phyloP scores from a whole-genome alignment of 1,284 basidiomycete genomes.

The Naganishia sp. region DNA sequence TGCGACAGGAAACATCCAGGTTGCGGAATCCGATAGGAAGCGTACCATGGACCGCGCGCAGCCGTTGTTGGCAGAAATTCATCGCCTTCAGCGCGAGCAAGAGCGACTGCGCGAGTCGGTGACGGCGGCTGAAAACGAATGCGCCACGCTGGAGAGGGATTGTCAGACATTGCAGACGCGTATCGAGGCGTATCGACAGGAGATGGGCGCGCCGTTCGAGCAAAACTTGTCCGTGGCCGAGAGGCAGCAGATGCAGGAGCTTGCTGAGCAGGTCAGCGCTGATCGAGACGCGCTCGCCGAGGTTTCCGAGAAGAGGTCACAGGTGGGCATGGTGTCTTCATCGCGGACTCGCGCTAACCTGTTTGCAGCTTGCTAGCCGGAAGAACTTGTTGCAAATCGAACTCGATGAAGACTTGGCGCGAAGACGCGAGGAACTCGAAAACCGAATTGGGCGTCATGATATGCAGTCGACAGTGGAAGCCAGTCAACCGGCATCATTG shows the following conservation, averaged over 20 bases:
- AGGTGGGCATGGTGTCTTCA: constrained; percentile 59
- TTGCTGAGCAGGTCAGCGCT: constrained; percentile 76
- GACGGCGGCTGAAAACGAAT: constrained; percentile 66
- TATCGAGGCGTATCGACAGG: constrained; percentile 67
- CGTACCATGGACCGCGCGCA: constrained; percentile 71
- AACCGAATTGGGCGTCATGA: constrained; percentile 61
- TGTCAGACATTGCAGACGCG: constrained; percentile 48
- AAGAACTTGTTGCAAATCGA: constrained; percentile 89
- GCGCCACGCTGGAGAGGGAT: constrained; percentile 73
- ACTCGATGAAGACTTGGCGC: constrained; percentile 80
- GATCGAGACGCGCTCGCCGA: constrained; percentile 71
- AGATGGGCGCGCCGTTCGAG: constrained; percentile 74
- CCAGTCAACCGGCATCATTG: constrained; percentile 21
- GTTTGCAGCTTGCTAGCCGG: constrained; percentile 67
- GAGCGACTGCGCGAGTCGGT: constrained; percentile 68
- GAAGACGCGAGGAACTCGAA: constrained; percentile 75
- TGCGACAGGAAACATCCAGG: constrained; percentile 71
- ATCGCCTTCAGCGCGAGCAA: constrained; percentile 66
- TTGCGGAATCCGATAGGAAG: constrained; percentile 68
- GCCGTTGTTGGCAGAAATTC: constrained; percentile 66
- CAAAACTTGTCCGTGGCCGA: constrained; percentile 74
- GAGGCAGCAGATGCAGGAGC: constrained; percentile 64
- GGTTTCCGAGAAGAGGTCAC: constrained; percentile 67
- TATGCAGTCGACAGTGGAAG: constrained; percentile 17
- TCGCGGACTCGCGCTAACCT: not conserved